Evolutionary conservation across 805 yeast genomes (phyloP).

Genomic region (Pichia ethanolica): DNA sequence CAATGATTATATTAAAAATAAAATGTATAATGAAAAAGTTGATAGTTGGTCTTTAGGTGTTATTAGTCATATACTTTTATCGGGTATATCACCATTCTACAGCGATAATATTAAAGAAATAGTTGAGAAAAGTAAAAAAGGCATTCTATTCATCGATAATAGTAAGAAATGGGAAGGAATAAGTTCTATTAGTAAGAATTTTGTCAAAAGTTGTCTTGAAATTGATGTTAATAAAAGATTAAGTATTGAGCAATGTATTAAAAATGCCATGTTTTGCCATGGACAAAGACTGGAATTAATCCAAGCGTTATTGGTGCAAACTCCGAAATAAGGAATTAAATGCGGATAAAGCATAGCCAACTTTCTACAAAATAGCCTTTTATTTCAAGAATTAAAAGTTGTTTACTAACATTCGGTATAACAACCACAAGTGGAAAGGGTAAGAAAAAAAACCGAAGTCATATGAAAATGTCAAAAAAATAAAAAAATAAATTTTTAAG

Average conservation of each 20-base stretch:
- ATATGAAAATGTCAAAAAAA: too few species aligned
- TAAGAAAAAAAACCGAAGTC: too few species aligned
- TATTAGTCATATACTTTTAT: slow-evolving; percentile 48
- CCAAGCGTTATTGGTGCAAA: not conserved
- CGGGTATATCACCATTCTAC: slow-evolving; percentile 61
- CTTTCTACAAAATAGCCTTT: too few species aligned
- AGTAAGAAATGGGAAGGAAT: slow-evolving; percentile 36
- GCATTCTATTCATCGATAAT: slow-evolving; percentile 31
- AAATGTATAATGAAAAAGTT: slow-evolving; percentile 43
- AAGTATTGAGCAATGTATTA: slow-evolving; percentile 3
- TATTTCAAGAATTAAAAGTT: too few species aligned
- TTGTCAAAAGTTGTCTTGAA: slow-evolving; percentile 34
- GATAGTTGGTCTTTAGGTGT: slow-evolving; percentile 69
- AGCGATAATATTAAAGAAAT: slow-evolving; percentile 34
- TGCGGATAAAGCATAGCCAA: too few species aligned
- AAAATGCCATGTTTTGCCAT: slow-evolving; percentile 3
- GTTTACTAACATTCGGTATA: too few species aligned
- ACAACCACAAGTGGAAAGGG: too few species aligned
- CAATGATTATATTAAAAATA: slow-evolving; percentile 34
- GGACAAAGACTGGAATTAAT: slow-evolving; percentile 3
- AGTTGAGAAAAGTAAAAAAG: slow-evolving; percentile 35
- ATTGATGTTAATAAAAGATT: slow-evolving; percentile 27
- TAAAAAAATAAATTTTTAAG: too few species aligned
- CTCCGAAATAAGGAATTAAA: too few species aligned
- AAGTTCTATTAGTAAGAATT: slow-evolving; percentile 29